These are phyloP conservation scores for Micromonas commoda DNA, from an alignment of 139 green algal species.

Conservation along the genomic window DNA sequence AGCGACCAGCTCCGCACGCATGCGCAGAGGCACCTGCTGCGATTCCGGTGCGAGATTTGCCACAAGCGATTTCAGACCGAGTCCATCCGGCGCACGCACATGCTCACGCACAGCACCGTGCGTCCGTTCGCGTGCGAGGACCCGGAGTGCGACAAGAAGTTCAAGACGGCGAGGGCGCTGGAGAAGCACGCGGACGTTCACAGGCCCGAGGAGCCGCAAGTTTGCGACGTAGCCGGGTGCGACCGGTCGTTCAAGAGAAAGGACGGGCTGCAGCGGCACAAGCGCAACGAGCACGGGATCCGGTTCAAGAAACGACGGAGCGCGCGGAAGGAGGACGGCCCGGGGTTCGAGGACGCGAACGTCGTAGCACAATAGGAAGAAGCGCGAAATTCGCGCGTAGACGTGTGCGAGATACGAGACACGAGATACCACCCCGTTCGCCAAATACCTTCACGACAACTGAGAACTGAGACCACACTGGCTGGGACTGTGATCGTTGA, in stretches of 20 bases:
- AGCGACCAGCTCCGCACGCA: not conserved
- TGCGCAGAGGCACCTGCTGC: not conserved
- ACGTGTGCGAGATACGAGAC: no score
- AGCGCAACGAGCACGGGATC: not conserved
- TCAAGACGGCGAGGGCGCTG: not conserved
- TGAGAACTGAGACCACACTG: no score
- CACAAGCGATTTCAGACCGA: not conserved
- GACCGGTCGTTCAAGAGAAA: not conserved
- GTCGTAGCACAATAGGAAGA: not conserved
- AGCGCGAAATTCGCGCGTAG: no score
- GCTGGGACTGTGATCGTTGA: no score
- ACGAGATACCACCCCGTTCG: no score
- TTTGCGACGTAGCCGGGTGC: not conserved
- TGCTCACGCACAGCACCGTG: not conserved
- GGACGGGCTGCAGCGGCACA: not conserved
- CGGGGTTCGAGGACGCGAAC: not conserved
- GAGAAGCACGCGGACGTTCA: not conserved
- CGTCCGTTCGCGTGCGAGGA: not conserved
- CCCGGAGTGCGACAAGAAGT: not conserved
- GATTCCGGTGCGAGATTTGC: not conserved
- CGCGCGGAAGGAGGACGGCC: not conserved
- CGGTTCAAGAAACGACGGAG: not conserved
- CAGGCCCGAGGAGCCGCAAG: not conserved
- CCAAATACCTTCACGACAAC: no score
- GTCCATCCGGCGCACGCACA: not conserved